Evolutionary conservation across 148 eudicot species (phyloP).

Genomic region (Gaultheria prostrata): DNA sequence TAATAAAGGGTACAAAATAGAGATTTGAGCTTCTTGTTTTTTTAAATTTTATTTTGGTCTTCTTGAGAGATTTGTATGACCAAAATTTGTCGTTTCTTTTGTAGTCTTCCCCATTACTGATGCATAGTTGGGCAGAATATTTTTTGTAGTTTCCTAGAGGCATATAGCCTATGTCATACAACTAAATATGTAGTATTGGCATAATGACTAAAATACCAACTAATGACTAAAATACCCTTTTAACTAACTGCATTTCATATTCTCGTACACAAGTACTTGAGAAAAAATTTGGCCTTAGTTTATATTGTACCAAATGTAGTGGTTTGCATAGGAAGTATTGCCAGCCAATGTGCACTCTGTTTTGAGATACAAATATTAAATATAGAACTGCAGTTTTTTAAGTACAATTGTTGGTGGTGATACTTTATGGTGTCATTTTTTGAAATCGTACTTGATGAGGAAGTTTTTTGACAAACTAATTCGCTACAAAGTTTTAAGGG

Average conservation of each 20-base stretch:
- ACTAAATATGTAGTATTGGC: neutral
- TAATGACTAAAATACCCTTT: neutral
- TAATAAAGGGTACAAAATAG: neutral
- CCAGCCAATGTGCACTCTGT: neutral
- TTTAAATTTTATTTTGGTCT: neutral
- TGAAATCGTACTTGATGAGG: neutral
- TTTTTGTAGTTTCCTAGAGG: neutral
- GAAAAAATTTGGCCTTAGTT: neutral
- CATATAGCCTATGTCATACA: neutral
- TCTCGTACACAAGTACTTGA: neutral
- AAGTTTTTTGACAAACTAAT: neutral
- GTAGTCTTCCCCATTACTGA: neutral
- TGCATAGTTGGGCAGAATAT: too few species aligned
- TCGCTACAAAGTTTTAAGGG: neutral
- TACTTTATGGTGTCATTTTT: neutral
- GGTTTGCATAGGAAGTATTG: neutral
- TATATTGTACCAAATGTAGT: neutral
- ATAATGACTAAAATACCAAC: neutral
- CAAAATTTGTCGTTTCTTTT: neutral
- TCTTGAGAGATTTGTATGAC: neutral
- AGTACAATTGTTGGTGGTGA: neutral
- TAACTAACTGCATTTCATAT: neutral
- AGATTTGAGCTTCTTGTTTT: neutral
- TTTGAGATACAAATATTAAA: neutral
- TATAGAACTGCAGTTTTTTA: neutral